Evolutionary conservation across 2,329 filamentous ascomycete species (phyloP).

Genomic region (Claviceps africana): DNA sequence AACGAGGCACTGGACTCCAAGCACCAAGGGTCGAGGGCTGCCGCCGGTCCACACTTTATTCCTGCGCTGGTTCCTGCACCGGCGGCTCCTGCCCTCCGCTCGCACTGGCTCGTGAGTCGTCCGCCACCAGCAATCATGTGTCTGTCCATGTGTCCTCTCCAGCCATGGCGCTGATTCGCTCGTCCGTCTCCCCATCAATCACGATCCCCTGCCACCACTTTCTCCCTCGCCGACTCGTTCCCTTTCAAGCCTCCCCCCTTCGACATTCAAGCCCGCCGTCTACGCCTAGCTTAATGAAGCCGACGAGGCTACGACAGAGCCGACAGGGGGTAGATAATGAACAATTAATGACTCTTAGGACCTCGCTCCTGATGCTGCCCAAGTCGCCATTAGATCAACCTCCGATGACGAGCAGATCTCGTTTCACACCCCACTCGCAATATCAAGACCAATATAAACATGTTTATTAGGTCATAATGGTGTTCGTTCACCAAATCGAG

Average conservation of each 20-base stretch:
- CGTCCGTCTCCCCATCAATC: not conserved
- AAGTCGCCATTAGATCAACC: not conserved
- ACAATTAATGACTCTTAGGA: not conserved
- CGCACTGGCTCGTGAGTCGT: not conserved
- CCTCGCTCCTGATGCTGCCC: not conserved
- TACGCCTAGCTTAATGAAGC: not conserved
- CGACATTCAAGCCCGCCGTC: not conserved
- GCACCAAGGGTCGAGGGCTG: not conserved
- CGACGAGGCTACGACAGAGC: not conserved
- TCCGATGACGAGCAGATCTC: not conserved
- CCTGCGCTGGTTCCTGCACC: not conserved
- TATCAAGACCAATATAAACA: not conserved
- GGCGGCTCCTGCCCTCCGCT: not conserved
- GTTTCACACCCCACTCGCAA: not conserved
- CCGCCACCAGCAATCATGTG: too few species aligned
- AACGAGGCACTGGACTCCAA: not conserved
- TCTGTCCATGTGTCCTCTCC: too few species aligned
- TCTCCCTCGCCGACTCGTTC: not conserved
- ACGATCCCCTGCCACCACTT: not conserved
- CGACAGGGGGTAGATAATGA: not conserved
- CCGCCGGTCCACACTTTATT: conserved; percentile 1
- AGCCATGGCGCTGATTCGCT: not conserved
- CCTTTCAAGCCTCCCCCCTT: too few species aligned
- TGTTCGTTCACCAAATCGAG: not conserved
- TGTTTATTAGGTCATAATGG: not conserved